Base-by-base conservation (phyloP, 2,329 filamentous ascomycete genomes). In the Podosphaera xanthii region DNA sequence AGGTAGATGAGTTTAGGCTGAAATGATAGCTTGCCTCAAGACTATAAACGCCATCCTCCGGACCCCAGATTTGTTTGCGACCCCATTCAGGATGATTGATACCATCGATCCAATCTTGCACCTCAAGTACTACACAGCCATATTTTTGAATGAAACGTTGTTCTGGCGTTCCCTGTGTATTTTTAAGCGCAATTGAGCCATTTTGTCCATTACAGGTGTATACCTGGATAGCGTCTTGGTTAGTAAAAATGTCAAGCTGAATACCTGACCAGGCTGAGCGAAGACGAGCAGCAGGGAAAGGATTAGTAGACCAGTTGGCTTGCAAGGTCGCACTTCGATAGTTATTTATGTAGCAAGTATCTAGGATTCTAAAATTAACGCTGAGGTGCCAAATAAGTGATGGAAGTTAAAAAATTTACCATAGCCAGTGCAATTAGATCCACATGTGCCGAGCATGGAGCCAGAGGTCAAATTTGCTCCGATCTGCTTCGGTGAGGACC, bases 11-110 rank as follows among this genome's bases (percentile, higher is more conserved):
- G 22, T 69, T 68, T 52, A 69, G 42, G 50, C 63, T 65, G 65
- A 84, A 84, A 59, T 71, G 70, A 67, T 83, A 83, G 63, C 73
- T 78, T 3, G 80, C 80, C 70, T 80, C 74, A 62, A 84, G 71
- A n/a, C 80, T 75, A 67, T 80, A 83, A 2, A 79, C 78, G 62
- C 77, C 76, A 59, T 74, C 79, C 7, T 76, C 79, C 0, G 81
- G 81, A 36, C 71, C 75, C 65, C 72, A 83, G 61, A 84, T 72
- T 67, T 84, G 80, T 77, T 81, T 71, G 59, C 90, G 79, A 61
- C 81, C 81, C 91, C 91, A 96, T 71, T 88, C 80, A 0, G 90
- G 90, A 65, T 94, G 80, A 72, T 95, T 96, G 72, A 97, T 92
- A 34, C 78, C 89, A 69, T 94, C 90, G 67, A 96, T 94, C 80